phyloP scores from a whole-genome alignment of 768 basidiomycete genomes.

The Leccinum truebloodii region DNA sequence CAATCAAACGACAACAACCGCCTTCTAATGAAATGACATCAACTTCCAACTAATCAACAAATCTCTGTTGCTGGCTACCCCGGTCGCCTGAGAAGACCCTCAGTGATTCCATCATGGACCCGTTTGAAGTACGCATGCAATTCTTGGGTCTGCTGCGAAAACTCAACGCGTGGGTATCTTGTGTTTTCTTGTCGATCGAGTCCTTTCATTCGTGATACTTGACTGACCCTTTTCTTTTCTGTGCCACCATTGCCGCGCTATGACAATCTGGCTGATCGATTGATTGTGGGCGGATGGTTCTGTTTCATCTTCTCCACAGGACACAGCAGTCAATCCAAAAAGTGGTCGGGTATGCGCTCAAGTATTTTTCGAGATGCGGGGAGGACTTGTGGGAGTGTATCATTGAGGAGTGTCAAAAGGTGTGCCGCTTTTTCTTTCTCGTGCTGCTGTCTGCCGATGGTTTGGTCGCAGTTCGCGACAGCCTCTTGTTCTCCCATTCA shows the following conservation, averaged over 20 bases:
- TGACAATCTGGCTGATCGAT: too few relatives aligned
- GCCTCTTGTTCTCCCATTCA: too few relatives aligned
- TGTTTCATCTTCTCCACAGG: too few relatives aligned
- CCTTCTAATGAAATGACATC: too few relatives aligned
- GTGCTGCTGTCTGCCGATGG: neutral
- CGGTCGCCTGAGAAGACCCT: neutral
- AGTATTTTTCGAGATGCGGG: constrained; percentile 80
- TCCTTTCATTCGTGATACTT: too few relatives aligned
- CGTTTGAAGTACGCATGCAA: constrained; percentile 74
- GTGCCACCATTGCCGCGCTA: too few relatives aligned
- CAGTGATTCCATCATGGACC: constrained; percentile 38
- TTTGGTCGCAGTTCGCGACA: neutral
- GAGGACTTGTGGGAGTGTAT: constrained; percentile 96
- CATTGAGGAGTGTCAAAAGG: constrained; percentile 89
- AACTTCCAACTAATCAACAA: too few relatives aligned
- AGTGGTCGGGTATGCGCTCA: constrained; percentile 82
- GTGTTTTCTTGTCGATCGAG: too few relatives aligned
- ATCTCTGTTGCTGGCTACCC: too few relatives aligned
- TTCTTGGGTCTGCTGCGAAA: constrained; percentile 62
- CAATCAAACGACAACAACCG: too few relatives aligned
- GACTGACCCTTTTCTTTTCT: too few relatives aligned
- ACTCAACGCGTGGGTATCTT: constrained; percentile 68
- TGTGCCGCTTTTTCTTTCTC: constrained; percentile 24
- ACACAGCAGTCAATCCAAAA: constrained; percentile 52
- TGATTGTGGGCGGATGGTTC: too few relatives aligned